Evolutionary conservation across 106 monocot species (phyloP).

Genomic region (Apostasia shenzhenica): DNA sequence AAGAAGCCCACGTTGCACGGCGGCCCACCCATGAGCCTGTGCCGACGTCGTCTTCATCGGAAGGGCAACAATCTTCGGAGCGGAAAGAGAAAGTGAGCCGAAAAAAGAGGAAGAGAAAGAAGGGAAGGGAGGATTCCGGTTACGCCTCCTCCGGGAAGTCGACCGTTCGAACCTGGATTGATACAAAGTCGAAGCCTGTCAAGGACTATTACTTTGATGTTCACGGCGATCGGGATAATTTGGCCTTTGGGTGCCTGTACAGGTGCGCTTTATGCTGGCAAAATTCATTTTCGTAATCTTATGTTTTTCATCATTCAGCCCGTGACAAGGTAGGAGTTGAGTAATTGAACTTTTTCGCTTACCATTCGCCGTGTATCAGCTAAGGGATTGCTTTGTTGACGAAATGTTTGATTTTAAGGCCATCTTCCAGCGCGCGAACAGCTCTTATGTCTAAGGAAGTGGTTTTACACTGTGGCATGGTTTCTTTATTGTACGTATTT

Average conservation of each 20-base stretch:
- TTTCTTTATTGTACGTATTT: no score
- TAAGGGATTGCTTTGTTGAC: no score
- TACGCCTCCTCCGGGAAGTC: conserved; percentile 42
- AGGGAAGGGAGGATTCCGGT: conserved; percentile 1
- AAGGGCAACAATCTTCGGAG: conserved; percentile 14
- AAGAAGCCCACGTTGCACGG: neutral
- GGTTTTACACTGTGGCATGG: no score
- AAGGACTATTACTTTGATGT: conserved; percentile 82
- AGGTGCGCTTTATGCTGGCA: conserved; percentile 24
- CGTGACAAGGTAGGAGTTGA: no score
- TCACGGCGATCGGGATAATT: conserved; percentile 77
- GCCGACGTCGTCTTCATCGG: conserved; percentile 24
- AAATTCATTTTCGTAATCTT: no score
- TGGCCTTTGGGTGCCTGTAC: conserved; percentile 78
- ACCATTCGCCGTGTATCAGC: no score
- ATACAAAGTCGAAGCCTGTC: conserved; percentile 25
- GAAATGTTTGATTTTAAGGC: no score
- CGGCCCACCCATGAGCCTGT: conserved; percentile 44
- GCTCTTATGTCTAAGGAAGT: no score
- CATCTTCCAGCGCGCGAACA: no score
- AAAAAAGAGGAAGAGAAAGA: conserved; percentile 27
- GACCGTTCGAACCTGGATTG: conserved; percentile 43
- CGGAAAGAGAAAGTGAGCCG: conserved; percentile 35
- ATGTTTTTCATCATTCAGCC: no score
- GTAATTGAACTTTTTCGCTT: no score